Evolutionary conservation across 2,329 filamentous ascomycete species (phyloP), one percentile per base, ranked within the genome.

Genomic region (Arthrobotrys musiformis): DNA sequence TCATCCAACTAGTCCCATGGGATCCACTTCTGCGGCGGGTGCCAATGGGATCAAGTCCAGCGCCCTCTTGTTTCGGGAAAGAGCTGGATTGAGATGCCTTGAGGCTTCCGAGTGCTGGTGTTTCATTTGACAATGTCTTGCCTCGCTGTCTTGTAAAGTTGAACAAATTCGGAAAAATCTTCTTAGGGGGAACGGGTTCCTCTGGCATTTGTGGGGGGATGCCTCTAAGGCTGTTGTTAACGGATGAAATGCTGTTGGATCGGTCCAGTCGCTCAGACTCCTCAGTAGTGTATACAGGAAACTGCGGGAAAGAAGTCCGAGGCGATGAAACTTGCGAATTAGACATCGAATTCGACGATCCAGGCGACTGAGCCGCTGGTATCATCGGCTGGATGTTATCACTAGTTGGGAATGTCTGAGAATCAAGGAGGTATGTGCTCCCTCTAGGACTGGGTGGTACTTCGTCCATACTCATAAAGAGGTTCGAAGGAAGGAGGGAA

Each of bases 31-130:
- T 83, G 54, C 83, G 82, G 40, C 82, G 81, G 13, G 82, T 82
- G 9, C 84, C 84, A 61, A 82, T 83, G 0, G 83, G 81, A 79
- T 85, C 84, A 11, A 82, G 76, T 2, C 81, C 81, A 4, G 79
- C 11, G 1, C 64, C 72, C 28, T 86, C 85, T 54, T 80, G 78
- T 35, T 86, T 84, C 4, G 92, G 92, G 79, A 95, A 89, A 0
- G 92, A 94, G 81, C 93, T 91, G 80, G 91, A 93, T 82, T 94
- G 91, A 0, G 88, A 87, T 30, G 88, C 84, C 81, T 92, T 92
- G 13, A 94, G 84, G 19, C 88, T 89, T 0, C 92, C 92, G 6
- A 93, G 83, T 0, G 88, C 85, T 4, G 90, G 90, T 0, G 90
- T 90, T 30, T 89, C 87, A 30, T 88, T 87, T 7, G 88, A 87